A percentile compares a stretch with the other conserved stretches of the same genome.
phyloP scores from a whole-genome alignment of 805 yeast species.

The Schizosaccharomyces lindneri region DNA sequence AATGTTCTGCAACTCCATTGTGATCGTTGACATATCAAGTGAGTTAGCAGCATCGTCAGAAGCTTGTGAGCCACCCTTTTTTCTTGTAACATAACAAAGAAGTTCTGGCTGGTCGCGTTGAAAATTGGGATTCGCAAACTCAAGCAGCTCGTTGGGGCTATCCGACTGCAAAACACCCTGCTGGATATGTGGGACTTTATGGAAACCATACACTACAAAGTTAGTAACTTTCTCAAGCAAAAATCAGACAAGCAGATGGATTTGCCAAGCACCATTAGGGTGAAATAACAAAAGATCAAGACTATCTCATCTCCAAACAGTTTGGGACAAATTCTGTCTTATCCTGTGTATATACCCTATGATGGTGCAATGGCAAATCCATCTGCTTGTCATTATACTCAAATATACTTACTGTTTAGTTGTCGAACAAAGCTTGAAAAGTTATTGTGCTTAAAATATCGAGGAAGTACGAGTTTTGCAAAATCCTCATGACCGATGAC shows the following conservation, averaged over 20 bases:
- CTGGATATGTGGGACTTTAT: slow-evolving; percentile 79
- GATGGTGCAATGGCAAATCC: not conserved
- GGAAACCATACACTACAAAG: slow-evolving; percentile 74
- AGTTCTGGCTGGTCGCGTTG: slow-evolving; percentile 57
- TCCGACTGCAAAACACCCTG: slow-evolving; percentile 27
- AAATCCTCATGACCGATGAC: slow-evolving; percentile 65
- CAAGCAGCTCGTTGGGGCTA: slow-evolving; percentile 52
- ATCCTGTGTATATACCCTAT: too few species aligned
- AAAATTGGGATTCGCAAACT: slow-evolving; percentile 67
- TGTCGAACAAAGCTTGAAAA: slow-evolving; percentile 92
- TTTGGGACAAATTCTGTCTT: too few species aligned
- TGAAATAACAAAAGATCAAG: not conserved
- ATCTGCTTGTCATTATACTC: too few species aligned
- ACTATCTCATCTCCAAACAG: not conserved
- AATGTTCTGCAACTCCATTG: slow-evolving; percentile 50
- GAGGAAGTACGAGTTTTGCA: slow-evolving; percentile 64
- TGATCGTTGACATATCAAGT: slow-evolving; percentile 24
- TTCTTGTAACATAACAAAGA: slow-evolving; percentile 63
- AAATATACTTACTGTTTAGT: slow-evolving; percentile 23
- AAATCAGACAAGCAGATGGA: too few species aligned
- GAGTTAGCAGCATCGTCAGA: slow-evolving; percentile 14
- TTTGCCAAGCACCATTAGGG: not conserved
- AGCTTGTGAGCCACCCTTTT: slow-evolving; percentile 22
- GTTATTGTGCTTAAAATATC: slow-evolving; percentile 82
- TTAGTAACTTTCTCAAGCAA: not conserved